Evolutionary conservation across 2,329 filamentous ascomycete species (phyloP).

Genomic region (Pseudocercospora pini-densiflorae): DNA sequence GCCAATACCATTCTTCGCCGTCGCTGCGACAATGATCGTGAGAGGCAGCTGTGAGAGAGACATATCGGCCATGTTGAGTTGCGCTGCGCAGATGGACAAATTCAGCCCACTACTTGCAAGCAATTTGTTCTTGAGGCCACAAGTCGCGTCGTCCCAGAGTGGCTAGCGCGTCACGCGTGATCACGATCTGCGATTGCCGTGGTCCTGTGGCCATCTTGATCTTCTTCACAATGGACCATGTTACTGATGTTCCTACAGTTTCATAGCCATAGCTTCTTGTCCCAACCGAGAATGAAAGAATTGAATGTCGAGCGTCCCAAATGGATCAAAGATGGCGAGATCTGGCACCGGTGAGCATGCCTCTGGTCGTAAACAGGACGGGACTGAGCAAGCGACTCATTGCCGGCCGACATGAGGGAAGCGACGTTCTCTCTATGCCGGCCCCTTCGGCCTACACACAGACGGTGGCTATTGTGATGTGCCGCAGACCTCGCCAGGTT

Average conservation of each 20-base stretch:
- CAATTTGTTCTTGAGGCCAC: not conserved
- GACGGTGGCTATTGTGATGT: not conserved
- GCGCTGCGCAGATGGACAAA: not conserved
- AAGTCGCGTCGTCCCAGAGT: not conserved
- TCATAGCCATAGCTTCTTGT: too few relatives aligned
- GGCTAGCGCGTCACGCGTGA: not conserved
- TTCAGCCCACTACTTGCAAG: not conserved
- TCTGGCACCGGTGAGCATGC: not conserved
- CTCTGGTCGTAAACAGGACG: not conserved
- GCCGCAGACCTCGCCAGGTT: not conserved
- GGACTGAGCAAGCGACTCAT: not conserved
- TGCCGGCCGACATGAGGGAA: not conserved
- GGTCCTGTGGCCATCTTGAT: not conserved
- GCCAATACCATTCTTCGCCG: constrained; percentile 86
- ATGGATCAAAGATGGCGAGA: not conserved
- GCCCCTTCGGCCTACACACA: not conserved
- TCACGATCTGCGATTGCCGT: not conserved
- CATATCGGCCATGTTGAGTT: constrained; percentile 34
- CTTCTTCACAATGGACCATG: not conserved
- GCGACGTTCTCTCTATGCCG: not conserved
- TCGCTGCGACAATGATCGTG: constrained; percentile 93
- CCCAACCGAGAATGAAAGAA: too few relatives aligned
- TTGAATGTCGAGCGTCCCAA: not conserved
- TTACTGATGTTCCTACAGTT: not conserved
- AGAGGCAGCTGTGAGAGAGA: constrained; percentile 49